phyloP scores from a whole-genome alignment of 2,329 filamentous ascomycete species.

The Polytolypa hystricis region DNA sequence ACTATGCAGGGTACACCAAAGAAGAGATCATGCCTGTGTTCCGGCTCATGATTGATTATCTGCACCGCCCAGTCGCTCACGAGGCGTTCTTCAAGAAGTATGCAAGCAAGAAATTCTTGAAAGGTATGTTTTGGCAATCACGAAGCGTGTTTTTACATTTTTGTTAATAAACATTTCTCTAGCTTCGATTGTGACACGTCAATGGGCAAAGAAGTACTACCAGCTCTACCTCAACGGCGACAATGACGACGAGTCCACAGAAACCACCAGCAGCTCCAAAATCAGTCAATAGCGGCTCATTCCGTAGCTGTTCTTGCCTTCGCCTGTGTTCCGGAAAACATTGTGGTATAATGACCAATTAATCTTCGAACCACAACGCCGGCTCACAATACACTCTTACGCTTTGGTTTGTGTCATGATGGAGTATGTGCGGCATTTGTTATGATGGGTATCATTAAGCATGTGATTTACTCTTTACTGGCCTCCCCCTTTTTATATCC shows the following conservation, averaged over 20 bases:
- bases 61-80: constrained; percentile 78
- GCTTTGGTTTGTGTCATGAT: constrained; percentile 13
- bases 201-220: constrained; percentile 79
- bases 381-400: constrained; percentile 11
- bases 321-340: no score
- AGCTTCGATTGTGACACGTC: constrained; percentile 85
- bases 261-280: constrained; percentile 24
- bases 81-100: constrained; percentile 99
- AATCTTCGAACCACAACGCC: constrained; percentile 4
- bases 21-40: constrained; percentile 88
- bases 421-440: constrained; percentile 21
- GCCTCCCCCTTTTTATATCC: constrained; percentile 17
- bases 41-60: constrained; percentile 91
- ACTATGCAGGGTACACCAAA: constrained; percentile 89
- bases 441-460: constrained; percentile 29
- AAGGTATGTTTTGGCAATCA: no score
- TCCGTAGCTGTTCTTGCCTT: background rate
- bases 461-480: constrained; percentile 21
- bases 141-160: no score
- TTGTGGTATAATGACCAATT: constrained; percentile 5
- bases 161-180: no score
- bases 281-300: constrained; percentile 20
- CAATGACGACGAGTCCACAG: constrained; percentile 18
- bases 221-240: constrained; percentile 22
- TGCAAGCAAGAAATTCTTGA: constrained; percentile 97